phyloP scores from a whole-genome alignment of 805 yeast genomes.

The Hanseniaspora valbyensis region DNA sequence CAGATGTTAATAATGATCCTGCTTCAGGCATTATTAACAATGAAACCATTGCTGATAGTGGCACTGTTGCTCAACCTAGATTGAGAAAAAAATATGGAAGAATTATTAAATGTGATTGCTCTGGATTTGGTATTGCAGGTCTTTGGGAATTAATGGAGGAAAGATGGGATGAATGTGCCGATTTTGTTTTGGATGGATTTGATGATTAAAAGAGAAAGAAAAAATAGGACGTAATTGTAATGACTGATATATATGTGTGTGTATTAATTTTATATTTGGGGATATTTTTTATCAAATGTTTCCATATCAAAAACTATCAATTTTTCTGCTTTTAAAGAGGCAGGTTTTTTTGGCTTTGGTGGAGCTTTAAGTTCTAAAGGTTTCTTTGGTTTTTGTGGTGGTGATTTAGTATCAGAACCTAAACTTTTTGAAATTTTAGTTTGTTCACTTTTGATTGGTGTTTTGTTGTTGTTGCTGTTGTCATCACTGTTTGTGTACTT shows the following conservation, averaged over 20 bases:
- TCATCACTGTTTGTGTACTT: conserved; percentile 37
- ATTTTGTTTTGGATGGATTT: conserved; percentile 67
- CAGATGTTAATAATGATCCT: not conserved
- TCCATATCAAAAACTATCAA: conserved; percentile 16
- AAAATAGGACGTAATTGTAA: too few relatives aligned
- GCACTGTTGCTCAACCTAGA: conserved; percentile 25
- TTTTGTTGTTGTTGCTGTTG: not conserved
- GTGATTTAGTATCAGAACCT: too few relatives aligned
- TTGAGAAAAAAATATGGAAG: conserved; percentile 90
- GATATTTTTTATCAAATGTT: conserved; percentile 13
- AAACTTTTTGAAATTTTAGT: too few relatives aligned
- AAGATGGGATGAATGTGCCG: conserved; percentile 74
- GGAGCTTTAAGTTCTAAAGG: conserved; percentile 31
- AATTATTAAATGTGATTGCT: conserved; percentile 50
- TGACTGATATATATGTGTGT: conserved; percentile 5
- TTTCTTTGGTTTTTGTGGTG: conserved; percentile 15
- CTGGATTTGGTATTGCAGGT: conserved; percentile 42
- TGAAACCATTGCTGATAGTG: not conserved
- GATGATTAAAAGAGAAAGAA: conserved; percentile 36
- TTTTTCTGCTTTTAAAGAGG: conserved; percentile 29
- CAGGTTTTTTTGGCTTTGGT: conserved; percentile 59
- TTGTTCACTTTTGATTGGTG: conserved; percentile 12
- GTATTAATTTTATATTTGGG: not conserved
- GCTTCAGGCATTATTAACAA: not conserved
- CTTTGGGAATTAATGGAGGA: conserved; percentile 67